A percentile compares a stretch with the other conserved stretches of the same genome.
phyloP scores from a whole-genome alignment of 495 filamentous ascomycete genomes.

The Umbilicaria muhlenbergii region DNA sequence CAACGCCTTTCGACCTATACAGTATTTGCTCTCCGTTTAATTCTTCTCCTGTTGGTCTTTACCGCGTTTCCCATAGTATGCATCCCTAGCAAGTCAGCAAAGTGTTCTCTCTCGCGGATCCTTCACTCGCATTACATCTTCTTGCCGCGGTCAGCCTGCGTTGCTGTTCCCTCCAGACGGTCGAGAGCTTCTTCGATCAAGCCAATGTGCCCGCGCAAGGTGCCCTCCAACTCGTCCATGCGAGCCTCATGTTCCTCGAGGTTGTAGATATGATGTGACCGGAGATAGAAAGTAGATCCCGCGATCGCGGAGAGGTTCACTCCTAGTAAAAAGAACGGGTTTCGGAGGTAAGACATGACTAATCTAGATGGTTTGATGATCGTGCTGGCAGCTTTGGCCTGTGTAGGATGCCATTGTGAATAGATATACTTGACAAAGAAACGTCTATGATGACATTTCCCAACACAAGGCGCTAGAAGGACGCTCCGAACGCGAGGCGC shows the following conservation, averaged over 20 bases:
- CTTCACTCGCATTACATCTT: slow-evolving; percentile 11
- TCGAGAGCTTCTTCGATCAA: slow-evolving; percentile 29
- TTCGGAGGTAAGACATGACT: slow-evolving; percentile 15
- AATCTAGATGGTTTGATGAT: too few species aligned
- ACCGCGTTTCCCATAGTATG: slow-evolving; percentile 15
- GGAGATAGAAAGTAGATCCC: slow-evolving; percentile 18
- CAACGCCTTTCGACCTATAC: too few species aligned
- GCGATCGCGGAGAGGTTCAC: slow-evolving; percentile 21
- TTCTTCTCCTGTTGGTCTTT: slow-evolving; percentile 10
- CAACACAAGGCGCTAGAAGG: too few species aligned
- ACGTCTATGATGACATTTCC: background rate
- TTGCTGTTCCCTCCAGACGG: slow-evolving; percentile 17
- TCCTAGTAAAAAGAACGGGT: slow-evolving; percentile 13
- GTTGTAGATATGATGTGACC: slow-evolving; percentile 25
- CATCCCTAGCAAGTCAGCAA: slow-evolving; percentile 6
- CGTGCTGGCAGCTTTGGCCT: too few species aligned
- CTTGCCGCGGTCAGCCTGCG: slow-evolving; percentile 13
- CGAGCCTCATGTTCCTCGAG: slow-evolving; percentile 30
- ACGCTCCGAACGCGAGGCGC: too few species aligned
- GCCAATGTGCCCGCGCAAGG: slow-evolving; percentile 29
- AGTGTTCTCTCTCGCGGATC: background rate
- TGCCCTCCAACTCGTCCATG: slow-evolving; percentile 31
- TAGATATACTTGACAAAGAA: background rate
- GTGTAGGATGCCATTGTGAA: background rate
- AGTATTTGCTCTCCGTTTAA: background rate